Evolutionary conservation across 1,284 basidiomycete genomes (phyloP).

Genomic region (Singerocomus inundabilis): DNA sequence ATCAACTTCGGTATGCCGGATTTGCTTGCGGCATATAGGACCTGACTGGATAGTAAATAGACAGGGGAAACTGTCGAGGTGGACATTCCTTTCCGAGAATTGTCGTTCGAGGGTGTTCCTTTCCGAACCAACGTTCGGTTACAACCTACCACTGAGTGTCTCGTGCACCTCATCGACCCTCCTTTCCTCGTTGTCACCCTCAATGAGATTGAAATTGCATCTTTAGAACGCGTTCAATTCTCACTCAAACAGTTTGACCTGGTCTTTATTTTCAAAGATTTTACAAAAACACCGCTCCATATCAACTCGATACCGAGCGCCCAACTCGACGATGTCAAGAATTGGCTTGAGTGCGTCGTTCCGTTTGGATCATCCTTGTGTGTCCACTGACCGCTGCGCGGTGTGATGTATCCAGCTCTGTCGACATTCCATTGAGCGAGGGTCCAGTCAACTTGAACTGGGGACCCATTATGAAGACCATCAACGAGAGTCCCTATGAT

Average conservation of each 20-base stretch:
- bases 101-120: conserved; percentile 97
- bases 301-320: conserved; percentile 94
- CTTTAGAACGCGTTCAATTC: conserved; percentile 96
- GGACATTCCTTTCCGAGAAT: conserved; percentile 96
- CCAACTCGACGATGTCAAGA: conserved; percentile 93
- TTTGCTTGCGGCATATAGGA: background rate
- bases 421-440: conserved; percentile 95
- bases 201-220: conserved; percentile 94
- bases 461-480: conserved; percentile 96
- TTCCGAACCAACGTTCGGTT: conserved; percentile 93
- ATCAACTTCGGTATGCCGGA: conserved; percentile 57
- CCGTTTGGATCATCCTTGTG: background rate
- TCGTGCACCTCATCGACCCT: conserved; percentile 93
- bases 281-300: conserved; percentile 87
- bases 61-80: conserved; percentile 86
- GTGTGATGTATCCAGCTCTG: conserved; percentile 57
- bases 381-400: conserved; percentile 8
- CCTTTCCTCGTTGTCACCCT: conserved; percentile 97
- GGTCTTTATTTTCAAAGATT: conserved; percentile 96
- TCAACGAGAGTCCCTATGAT: conserved; percentile 93
- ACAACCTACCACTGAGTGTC: conserved; percentile 95
- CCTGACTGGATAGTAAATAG: conserved; percentile 38
- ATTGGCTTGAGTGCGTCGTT: conserved; percentile 91
- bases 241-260: conserved; percentile 97
- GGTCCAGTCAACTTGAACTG: conserved; percentile 98